Conservation (phyloP, 805 yeast genomes). For the Candida succiphila region DNA sequence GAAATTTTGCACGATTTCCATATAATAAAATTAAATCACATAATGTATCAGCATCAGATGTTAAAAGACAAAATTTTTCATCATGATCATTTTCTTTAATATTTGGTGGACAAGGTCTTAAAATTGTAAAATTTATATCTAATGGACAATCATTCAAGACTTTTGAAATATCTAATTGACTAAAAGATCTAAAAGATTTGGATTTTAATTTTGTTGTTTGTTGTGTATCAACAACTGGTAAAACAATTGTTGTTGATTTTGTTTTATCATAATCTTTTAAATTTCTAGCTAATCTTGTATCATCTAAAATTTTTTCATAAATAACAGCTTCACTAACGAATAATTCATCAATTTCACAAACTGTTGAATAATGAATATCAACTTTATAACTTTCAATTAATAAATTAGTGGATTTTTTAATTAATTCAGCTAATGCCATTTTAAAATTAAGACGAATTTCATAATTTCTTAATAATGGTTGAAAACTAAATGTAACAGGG, state of each 20-base stretch:
- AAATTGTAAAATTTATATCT: conserved; percentile 19
- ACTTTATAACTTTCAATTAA: conserved; percentile 42
- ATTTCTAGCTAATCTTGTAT: conserved; percentile 15
- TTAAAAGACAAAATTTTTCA: conserved; percentile 16
- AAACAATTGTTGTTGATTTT: conserved; percentile 14
- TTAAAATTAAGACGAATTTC: conserved; percentile 28
- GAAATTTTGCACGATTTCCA: conserved; percentile 40
- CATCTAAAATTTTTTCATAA: conserved; percentile 23
- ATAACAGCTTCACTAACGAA: conserved; percentile 32
- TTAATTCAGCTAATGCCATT: conserved; percentile 39
- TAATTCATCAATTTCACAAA: conserved; percentile 27
- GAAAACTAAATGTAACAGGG: conserved; percentile 34
- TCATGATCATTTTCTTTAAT: conserved; percentile 11
- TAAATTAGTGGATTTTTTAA: conserved; percentile 37
- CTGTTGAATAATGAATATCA: conserved; percentile 30
- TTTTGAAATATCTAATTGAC: conserved; percentile 10
- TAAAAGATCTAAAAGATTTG: conserved; percentile 9
- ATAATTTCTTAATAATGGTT: conserved; percentile 21
- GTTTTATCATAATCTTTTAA: conserved; percentile 10
- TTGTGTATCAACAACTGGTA: conserved; percentile 20
- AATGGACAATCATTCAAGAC: conserved; percentile 18
- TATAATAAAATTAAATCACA: conserved; percentile 37
- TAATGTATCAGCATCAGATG: conserved; percentile 26
- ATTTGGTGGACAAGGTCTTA: conserved; percentile 15
- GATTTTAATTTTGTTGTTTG: conserved; percentile 4